Evolutionary conservation across 202 grass and related monocot species (phyloP), one percentile per base, ranked within the genome.

Genomic region (Schoenoplectus triqueter): DNA sequence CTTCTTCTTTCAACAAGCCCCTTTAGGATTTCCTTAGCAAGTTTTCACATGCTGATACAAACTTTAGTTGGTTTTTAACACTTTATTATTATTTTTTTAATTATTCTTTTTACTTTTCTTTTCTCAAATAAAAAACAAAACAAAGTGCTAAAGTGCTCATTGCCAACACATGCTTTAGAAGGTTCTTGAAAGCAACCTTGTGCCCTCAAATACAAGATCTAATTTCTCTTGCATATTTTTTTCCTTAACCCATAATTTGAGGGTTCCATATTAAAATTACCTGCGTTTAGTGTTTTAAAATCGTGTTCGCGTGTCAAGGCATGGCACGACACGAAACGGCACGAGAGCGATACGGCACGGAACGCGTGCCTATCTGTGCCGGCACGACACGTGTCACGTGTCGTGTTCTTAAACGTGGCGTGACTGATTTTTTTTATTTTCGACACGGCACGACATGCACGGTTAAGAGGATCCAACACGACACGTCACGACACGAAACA

Each of bases 151-250:
- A 62, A 59, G 75, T 61, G 15, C 39, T 18, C 52, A 61, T 31
- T 79, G 75, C 75, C 55, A 79, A 79, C 75, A 79, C 75, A 79
- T 79, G 75, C 54, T 79, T 61, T 79, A 44, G 75, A 79, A 79
- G 55, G 54, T 79, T 79, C 75, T 45, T 79, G 75, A 79, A 18
- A 79, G 75, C 75, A 79, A 79, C 75, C 39, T 62, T 60, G 74
- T 59, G 74, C 52, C 54, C 13, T 40, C 22, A 44, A 57, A 60
- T 42, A 54, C 9, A 60, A 78, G 74, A 78, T 78, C 75, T 61
- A 79, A 44, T 79, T 44, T 42, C 56, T 78, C 15, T 10, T 50
- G 2, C 13, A 21, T 51, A 20, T 40, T 31, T 56, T 60, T 78
- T 60, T 7, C 0, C 10, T 40, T 42, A 79, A 60, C 74, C 74